Evolutionary conservation across 805 yeast genomes (phyloP).

Genomic region (Lipomyces oligophaga): DNA sequence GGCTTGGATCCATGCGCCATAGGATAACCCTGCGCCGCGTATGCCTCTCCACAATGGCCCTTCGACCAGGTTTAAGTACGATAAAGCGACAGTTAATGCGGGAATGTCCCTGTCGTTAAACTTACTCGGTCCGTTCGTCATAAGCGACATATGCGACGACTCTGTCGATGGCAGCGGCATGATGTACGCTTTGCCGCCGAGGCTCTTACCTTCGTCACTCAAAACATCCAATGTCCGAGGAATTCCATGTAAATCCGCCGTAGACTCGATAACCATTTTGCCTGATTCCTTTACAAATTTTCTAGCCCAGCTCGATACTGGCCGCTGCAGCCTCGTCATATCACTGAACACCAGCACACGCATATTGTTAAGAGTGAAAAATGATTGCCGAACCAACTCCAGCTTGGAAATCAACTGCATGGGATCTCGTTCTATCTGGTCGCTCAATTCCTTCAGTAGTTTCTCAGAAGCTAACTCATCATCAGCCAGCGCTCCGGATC

Average conservation of each 20-base stretch:
- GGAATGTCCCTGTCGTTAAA: conserved; percentile 59
- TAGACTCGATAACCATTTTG: too few relatives aligned
- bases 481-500: conserved; percentile 62
- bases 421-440: conserved; percentile 47
- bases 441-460: conserved; percentile 48
- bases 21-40: conserved; percentile 90
- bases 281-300: too few relatives aligned
- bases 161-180: conserved; percentile 80
- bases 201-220: conserved; percentile 53
- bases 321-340: conserved; percentile 47
- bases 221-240: conserved; percentile 48
- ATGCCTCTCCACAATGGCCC: conserved; percentile 98
- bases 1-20: conserved; percentile 68
- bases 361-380: conserved; percentile 57
- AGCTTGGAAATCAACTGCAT: conserved; percentile 45
- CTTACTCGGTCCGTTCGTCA: conserved; percentile 57
- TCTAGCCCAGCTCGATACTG: conserved; percentile 66
- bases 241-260: too few relatives aligned
- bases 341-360: conserved; percentile 73
- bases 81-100: conserved; percentile 67
- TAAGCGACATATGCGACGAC: conserved; percentile 62
- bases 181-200: conserved; percentile 55
- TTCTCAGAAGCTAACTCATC: conserved; percentile 64
- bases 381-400: conserved; percentile 48
- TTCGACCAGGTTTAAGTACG: conserved; percentile 78